Evolutionary conservation across 495 filamentous ascomycete species (phyloP).

Genomic region (Penicillium parvum): DNA sequence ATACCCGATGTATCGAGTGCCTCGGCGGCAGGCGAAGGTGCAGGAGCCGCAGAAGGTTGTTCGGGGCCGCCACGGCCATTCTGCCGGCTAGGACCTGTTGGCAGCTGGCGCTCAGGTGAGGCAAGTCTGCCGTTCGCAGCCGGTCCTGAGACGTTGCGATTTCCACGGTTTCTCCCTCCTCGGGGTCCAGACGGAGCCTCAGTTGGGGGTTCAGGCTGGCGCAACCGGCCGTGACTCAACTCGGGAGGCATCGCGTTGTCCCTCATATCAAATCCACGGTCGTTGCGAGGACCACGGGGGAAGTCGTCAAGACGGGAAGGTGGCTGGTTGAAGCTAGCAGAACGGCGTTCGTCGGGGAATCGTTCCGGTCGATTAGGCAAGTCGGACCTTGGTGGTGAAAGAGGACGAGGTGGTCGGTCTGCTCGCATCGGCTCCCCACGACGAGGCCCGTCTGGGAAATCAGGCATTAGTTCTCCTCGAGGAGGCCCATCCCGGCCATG

Average conservation of each 20-base stretch:
- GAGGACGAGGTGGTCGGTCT: slow-evolving; percentile 26
- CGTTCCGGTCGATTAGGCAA: slow-evolving; percentile 37
- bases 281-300: slow-evolving; percentile 39
- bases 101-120: slow-evolving; percentile 30
- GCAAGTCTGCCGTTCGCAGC: slow-evolving; percentile 21
- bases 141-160: slow-evolving; percentile 26
- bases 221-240: slow-evolving; percentile 52
- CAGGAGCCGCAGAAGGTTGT: slow-evolving; percentile 19
- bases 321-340: slow-evolving; percentile 19
- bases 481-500: slow-evolving; percentile 30
- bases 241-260: slow-evolving; percentile 34
- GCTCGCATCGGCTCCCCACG: slow-evolving; percentile 29
- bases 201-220: slow-evolving; percentile 47
- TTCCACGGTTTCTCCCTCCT: slow-evolving; percentile 26
- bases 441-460: slow-evolving; percentile 32
- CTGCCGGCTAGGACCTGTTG: slow-evolving; percentile 36
- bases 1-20: slow-evolving; percentile 36
- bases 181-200: slow-evolving; percentile 72
- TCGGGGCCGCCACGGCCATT: slow-evolving; percentile 28
- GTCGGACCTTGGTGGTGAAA: slow-evolving; percentile 31
- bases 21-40: slow-evolving; percentile 24
- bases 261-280: slow-evolving; percentile 29
- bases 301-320: slow-evolving; percentile 32
- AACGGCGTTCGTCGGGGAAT: slow-evolving; percentile 35
- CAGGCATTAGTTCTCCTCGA: slow-evolving; percentile 36